phyloP scores from a whole-genome alignment of 768 basidiomycete genomes.

The Coprinopsis sp. region DNA sequence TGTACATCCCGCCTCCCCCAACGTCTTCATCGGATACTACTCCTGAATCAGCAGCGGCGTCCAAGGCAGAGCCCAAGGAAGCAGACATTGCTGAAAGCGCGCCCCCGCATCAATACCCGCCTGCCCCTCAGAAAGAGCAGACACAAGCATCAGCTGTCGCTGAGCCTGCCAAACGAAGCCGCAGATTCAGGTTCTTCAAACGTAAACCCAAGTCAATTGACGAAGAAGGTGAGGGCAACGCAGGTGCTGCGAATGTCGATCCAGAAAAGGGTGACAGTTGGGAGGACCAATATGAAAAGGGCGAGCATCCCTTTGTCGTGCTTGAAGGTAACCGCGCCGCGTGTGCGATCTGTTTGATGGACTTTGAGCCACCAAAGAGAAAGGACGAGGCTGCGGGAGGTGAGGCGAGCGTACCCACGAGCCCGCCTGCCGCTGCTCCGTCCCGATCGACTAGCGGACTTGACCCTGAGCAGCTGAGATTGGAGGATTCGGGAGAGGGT shows the following conservation, averaged over 20 bases:
- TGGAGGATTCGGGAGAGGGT: conserved; percentile 72
- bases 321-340: conserved; percentile 80
- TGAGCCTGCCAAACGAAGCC: background rate
- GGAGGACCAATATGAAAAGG: conserved; percentile 76
- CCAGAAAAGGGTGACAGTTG: conserved; percentile 39
- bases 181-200: conserved; percentile 51
- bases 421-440: background rate
- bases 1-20: conserved; percentile 78
- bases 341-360: conserved; percentile 81
- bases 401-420: background rate
- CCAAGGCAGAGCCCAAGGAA: conserved; percentile 40
- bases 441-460: background rate
- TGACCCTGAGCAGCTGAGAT: conserved; percentile 31
- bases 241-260: conserved; percentile 7
- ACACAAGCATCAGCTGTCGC: conserved; percentile 24
- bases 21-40: background rate
- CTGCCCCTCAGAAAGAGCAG: conserved; percentile 30
- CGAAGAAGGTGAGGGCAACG: conserved; percentile 14
- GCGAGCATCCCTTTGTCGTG: conserved; percentile 76
- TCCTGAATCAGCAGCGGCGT: too few relatives aligned
- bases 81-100: conserved; percentile 27
- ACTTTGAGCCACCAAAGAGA: conserved; percentile 70
- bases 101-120: conserved; percentile 58
- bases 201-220: conserved; percentile 19
- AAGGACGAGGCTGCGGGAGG: conserved; percentile 9